Base-by-base conservation (phyloP, 192 early-diverging fungal genomes). In the Coemansia sp. region DNA sequence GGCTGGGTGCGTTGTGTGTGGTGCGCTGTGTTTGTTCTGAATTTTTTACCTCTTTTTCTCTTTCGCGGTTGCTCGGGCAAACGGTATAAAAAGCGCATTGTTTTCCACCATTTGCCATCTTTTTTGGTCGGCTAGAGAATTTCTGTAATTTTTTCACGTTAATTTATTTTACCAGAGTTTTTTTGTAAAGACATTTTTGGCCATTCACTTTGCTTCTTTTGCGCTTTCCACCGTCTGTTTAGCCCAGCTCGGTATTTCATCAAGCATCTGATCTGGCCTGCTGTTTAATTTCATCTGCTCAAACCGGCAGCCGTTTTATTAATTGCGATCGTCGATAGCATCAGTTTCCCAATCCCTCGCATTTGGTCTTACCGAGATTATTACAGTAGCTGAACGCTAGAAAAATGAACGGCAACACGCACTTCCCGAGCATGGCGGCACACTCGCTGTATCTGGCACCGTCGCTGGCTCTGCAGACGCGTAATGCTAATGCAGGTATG, bases 341-440 rank as follows among this genome's bases (percentile, higher is more conserved):
- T 3, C 42, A 45, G 12, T 3, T 14, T 16, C 5, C 16, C 42
- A 38, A 10, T 38, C 36, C 4, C 10, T 38, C 36, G 36, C 10
- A 38, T 38, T 38, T 38, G 4, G 5, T 38, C 36, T 38, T 38
- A 4, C 36, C 5, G 10, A 10, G 10, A 38, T 10, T 38, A 10
- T 38, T 38, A 10, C 10, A 7, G 10, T 10, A 7, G 36, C 36
- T 38, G 10, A 4, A 7, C 36, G 36, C 36, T 4, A 38, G 36
- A 38, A 31, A 58, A 34, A 64, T 55, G 36, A 56, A 14, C 55
- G 55, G 28, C 16, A 68, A 40, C 31, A 34, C 30, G 30, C 48
- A 60, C 25, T 55, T 48, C 60, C 42, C 77, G 14, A 80, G 77
- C 69, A 80, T 80, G 77, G 77, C 77, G 4, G 72, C 77, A 22